These are phyloP conservation scores for Plasmodium gallinaceum DNA, from an alignment of 169 alveolate genomes.

Conservation along the genomic window DNA sequence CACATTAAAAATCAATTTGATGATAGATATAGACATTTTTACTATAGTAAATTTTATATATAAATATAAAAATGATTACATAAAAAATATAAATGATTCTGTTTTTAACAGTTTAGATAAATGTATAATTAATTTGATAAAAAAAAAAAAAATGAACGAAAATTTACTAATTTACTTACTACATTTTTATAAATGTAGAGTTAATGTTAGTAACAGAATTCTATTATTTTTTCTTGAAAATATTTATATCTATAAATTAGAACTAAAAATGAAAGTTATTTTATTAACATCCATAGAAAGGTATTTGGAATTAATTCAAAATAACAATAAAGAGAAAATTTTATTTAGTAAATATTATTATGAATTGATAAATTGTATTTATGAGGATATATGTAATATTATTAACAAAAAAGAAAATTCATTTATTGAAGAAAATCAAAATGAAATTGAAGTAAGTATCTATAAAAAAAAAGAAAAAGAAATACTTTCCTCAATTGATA, in stretches of 20 bases:
- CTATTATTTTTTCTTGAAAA: conserved; percentile 6
- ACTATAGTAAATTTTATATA: conserved; percentile 57
- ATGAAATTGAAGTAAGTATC: background rate
- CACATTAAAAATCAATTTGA: conserved; percentile 7
- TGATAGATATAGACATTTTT: conserved; percentile 74
- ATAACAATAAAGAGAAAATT: background rate
- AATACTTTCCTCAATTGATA: conserved; percentile 28
- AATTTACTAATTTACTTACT: conserved; percentile 42
- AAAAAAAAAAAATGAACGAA: conserved; percentile 42
- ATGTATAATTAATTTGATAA: conserved; percentile 19
- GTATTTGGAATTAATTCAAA: background rate
- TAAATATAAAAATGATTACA: conserved; percentile 22
- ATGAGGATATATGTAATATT: conserved; percentile 40
- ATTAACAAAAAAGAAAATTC: background rate
- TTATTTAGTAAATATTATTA: conserved; percentile 34
- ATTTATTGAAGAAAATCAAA: background rate
- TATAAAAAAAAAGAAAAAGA: conserved; percentile 12
- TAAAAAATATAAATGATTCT: conserved; percentile 4
- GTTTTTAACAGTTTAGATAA: conserved; percentile 24
- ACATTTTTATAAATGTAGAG: conserved; percentile 44
- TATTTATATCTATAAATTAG: conserved; percentile 22
- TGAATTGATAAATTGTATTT: conserved; percentile 29
- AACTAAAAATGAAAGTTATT: conserved; percentile 74
- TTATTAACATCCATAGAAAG: conserved; percentile 55
- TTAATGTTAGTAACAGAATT: background rate